Evolutionary conservation across 2,329 filamentous ascomycete genomes (phyloP), one percentile per base, ranked within the genome.

Genomic region (Ceratocystis cacaofunesta): DNA sequence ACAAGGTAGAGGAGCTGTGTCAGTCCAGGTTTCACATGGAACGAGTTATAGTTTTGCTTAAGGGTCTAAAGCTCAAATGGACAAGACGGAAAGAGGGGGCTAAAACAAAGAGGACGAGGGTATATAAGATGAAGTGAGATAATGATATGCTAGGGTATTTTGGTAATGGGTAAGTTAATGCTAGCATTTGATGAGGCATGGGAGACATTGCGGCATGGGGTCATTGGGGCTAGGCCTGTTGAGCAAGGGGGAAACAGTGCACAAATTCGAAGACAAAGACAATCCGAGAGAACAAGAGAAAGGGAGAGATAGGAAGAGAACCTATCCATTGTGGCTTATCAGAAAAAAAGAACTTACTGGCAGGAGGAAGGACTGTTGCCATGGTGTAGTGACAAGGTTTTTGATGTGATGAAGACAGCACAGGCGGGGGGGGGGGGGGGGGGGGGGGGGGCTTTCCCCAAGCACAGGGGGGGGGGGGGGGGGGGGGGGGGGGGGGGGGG

Each of bases 1-100:
- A 50, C 41, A 48, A 44, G 41, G 30, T n/a, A 28, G 30, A 65
- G 58, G 60, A 67, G 69, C 32, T 46, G 68, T 67, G 55, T 69
- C 46, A 58, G 52, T 32, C 32, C 10, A n/a, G 28, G 52, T 58
- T 58, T 58, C 52, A 63, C 57, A 57, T 30, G 41, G 28, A 44
- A 25, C 2, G n/a, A 15, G 57, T 5, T 46, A 48, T 28, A 44
- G 8, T 30, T 43, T 28, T 30, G 41, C n/a, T 3, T 57, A 64
- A 64, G 48, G 41, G 60, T 62, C 19, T 52, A 52, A 7, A 25
- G 48, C 19, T 25, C 19, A 25, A 12, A 12, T 25, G 3, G n/a
- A 8, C 46, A 22, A 17, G 17, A 30, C 55, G 46, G 61, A 50
- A 57, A 44, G 28, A 17, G 12, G 61, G 48, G 32, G 17, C 25